Evolutionary conservation across 768 basidiomycete species (phyloP).

Genomic region (Rhizopogon vinicolor): DNA sequence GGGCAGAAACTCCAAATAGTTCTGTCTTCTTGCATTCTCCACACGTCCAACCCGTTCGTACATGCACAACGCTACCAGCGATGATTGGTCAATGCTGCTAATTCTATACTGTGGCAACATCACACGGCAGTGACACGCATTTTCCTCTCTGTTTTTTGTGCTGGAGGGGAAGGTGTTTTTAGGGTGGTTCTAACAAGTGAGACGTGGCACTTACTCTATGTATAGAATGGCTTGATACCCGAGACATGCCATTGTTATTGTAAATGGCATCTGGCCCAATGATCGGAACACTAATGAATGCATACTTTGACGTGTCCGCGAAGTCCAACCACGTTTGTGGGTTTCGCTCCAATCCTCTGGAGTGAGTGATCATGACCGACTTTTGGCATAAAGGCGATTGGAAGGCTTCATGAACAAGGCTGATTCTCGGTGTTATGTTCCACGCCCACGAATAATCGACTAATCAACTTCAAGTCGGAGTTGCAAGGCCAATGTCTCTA

Average conservation of each 20-base stretch:
- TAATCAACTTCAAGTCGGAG: too few relatives aligned
- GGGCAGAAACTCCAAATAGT: conserved; percentile 68
- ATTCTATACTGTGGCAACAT: too few relatives aligned
- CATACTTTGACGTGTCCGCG: conserved; percentile 45
- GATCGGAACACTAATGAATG: conserved; percentile 41
- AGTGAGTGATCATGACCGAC: conserved; percentile 29
- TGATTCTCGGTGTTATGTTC: conserved; percentile 34
- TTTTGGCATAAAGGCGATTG: conserved; percentile 24
- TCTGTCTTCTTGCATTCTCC: conserved; percentile 6
- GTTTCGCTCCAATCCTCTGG: conserved; percentile 38
- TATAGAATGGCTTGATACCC: too few relatives aligned
- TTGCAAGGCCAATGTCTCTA: too few relatives aligned
- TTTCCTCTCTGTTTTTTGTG: neutral
- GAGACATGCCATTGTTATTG: conserved; percentile 28
- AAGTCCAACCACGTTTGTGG: conserved; percentile 28
- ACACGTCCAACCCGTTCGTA: conserved; percentile 4
- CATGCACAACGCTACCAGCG: neutral
- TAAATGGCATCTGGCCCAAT: conserved; percentile 38
- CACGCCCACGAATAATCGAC: too few relatives aligned
- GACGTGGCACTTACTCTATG: too few relatives aligned
- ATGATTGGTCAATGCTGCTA: neutral
- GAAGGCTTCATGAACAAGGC: conserved; percentile 38
- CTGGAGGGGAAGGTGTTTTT: neutral
- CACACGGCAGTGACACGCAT: neutral
- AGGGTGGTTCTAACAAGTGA: too few relatives aligned